Conservation (phyloP, 495 filamentous ascomycete species). For the Penicillium angulare region DNA sequence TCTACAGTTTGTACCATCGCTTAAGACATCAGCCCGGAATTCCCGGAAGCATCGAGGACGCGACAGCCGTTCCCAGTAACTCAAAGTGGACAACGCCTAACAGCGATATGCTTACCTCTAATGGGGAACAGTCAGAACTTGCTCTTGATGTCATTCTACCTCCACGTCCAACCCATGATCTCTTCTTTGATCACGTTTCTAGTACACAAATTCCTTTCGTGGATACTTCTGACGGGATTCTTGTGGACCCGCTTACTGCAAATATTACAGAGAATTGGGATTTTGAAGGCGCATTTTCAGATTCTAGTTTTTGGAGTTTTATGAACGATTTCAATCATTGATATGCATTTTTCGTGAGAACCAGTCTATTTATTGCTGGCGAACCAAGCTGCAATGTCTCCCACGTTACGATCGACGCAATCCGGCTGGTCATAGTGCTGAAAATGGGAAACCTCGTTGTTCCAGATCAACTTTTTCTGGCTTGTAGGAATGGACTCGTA, state of each 20-base stretch:
- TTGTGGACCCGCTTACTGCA: constrained; percentile 13
- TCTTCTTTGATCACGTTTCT: constrained; percentile 50
- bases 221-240: constrained; percentile 14
- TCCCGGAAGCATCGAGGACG: constrained; percentile 6
- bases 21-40: constrained; percentile 7
- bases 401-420: constrained; percentile 21
- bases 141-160: constrained; percentile 47
- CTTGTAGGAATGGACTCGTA: constrained; percentile 21
- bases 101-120: constrained; percentile 6
- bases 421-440: constrained; percentile 26
- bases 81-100: neutral
- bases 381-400: constrained; percentile 23
- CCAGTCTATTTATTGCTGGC: constrained; percentile 14
- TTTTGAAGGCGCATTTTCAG: constrained; percentile 51
- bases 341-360: neutral
- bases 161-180: constrained; percentile 53
- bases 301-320: constrained; percentile 31
- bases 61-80: constrained; percentile 5
- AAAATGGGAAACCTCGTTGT: constrained; percentile 23
- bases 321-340: constrained; percentile 7
- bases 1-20: constrained; percentile 19
- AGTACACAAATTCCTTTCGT: constrained; percentile 21
- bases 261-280: constrained; percentile 21
- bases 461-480: constrained; percentile 23
- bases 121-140: constrained; percentile 9